Conservation (phyloP, 495 filamentous ascomycete species). For the Aspergillus haitiensis region DNA sequence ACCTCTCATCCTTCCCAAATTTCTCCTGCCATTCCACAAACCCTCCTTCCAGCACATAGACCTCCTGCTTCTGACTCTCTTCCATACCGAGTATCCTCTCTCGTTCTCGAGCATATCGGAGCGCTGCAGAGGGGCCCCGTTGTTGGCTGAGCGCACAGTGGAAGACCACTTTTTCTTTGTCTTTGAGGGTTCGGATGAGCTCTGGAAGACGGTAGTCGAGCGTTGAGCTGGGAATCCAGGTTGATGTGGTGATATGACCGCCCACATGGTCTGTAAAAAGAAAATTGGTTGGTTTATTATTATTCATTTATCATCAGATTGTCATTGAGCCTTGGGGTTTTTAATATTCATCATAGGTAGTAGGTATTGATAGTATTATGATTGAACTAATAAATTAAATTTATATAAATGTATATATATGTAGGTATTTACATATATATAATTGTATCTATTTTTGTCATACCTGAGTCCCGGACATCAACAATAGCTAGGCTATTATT, state of each 20-base stretch:
- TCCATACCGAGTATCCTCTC: slow-evolving; percentile 35
- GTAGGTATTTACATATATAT: no score
- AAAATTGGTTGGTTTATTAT: neutral
- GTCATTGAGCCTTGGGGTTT: no score
- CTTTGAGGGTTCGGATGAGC: slow-evolving; percentile 72
- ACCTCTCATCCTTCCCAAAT: slow-evolving; percentile 70
- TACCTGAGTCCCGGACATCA: slow-evolving; percentile 85
- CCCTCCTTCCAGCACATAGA: slow-evolving; percentile 79
- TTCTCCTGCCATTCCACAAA: slow-evolving; percentile 92
- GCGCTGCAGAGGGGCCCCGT: slow-evolving; percentile 54
- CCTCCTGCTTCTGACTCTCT: slow-evolving; percentile 59
- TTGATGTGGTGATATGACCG: slow-evolving; percentile 76
- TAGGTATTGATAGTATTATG: no score
- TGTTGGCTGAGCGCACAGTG: slow-evolving; percentile 95
- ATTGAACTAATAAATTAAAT: no score
- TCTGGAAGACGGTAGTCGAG: slow-evolving; percentile 78
- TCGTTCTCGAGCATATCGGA: slow-evolving; percentile 46
- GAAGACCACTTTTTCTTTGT: slow-evolving; percentile 84
- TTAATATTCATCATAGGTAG: no score
- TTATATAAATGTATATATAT: no score
- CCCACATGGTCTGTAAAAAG: slow-evolving; percentile 73
- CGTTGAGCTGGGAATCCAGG: slow-evolving; percentile 69
- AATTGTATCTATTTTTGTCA: slow-evolving; percentile 3
- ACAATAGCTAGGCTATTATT: slow-evolving; percentile 66
- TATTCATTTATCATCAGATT: no score